phyloP scores from a whole-genome alignment of 2,329 filamentous ascomycete species.

The Esteya vermicola region DNA sequence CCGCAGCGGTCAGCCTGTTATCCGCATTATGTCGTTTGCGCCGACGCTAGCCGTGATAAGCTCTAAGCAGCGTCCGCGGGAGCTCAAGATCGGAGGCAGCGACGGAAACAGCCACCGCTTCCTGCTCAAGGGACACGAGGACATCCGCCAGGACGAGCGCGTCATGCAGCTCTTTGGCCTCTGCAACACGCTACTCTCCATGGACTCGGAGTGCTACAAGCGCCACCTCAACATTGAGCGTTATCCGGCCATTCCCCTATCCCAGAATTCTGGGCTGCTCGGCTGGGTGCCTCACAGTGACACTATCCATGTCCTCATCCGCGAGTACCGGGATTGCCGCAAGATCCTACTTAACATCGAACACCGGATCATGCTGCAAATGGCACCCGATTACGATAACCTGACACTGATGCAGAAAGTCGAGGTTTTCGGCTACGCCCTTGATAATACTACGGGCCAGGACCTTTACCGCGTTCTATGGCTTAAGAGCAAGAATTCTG shows the following conservation, averaged over 20 bases:
- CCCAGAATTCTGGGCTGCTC: constrained; percentile 86
- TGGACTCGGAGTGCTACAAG: constrained; percentile 94
- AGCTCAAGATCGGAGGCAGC: constrained; percentile 75
- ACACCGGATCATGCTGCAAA: constrained; percentile 98
- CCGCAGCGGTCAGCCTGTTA: constrained; percentile 60
- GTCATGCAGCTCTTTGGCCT: constrained; percentile 99
- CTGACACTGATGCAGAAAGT: constrained; percentile 99
- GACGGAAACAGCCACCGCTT: constrained; percentile 83
- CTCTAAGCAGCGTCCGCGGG: constrained; percentile 90
- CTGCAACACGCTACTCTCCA: constrained; percentile 85
- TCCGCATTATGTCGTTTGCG: constrained; percentile 81
- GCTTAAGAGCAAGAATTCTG: constrained; percentile 97
- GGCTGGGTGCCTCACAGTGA: constrained; percentile 98
- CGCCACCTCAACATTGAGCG: constrained; percentile 91
- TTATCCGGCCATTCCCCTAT: constrained; percentile 92
- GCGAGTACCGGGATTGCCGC: constrained; percentile 91
- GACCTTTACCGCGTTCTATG: constrained; percentile 95
- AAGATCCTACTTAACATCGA: constrained; percentile 99
- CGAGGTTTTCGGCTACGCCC: constrained; percentile 95
- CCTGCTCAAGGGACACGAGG: constrained; percentile 94
- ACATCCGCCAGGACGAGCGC: constrained; percentile 96
- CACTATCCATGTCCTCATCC: constrained; percentile 88
- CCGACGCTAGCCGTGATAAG: constrained; percentile 83
- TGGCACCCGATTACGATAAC: constrained; percentile 98
- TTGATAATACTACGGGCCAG: constrained; percentile 98